These are phyloP conservation scores for Backusella tarrabulga DNA, from an alignment of 192 early-diverging fungal species.

Conservation along the genomic window DNA sequence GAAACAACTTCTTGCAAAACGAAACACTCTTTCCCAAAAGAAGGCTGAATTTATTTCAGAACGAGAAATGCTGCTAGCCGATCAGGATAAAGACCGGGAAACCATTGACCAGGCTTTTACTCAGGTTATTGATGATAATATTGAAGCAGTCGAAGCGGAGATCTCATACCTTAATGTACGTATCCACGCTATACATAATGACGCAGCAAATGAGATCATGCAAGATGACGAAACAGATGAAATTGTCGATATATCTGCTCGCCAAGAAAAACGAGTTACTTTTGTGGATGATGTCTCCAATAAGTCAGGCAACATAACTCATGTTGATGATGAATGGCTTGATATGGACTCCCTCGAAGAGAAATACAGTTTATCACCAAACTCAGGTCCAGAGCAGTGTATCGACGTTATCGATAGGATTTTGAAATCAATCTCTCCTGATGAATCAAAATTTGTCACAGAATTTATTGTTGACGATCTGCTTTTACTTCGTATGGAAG, in stretches of 20 bases:
- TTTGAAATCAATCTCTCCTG: conserved; percentile 41
- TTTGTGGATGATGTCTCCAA: conserved; percentile 28
- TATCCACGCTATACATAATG: conserved; percentile 48
- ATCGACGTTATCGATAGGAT: conserved; percentile 45
- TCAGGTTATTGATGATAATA: conserved; percentile 53
- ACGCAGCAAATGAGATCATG: conserved; percentile 36
- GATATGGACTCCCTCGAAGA: conserved; percentile 30
- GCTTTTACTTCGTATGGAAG: conserved; percentile 45
- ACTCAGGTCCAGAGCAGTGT: conserved; percentile 38
- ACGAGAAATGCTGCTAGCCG: conserved; percentile 39
- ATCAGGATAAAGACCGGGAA: conserved; percentile 10
- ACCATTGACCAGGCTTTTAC: conserved; percentile 21
- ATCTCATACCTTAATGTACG: conserved; percentile 49
- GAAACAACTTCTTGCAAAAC: conserved; percentile 44
- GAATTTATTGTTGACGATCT: conserved; percentile 58
- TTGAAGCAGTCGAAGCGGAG: conserved; percentile 51
- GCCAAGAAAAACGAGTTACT: conserved; percentile 27
- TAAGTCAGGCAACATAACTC: background rate
- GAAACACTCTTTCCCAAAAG: conserved; percentile 39
- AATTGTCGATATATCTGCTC: conserved; percentile 15
- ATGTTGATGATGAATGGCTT: conserved; percentile 21
- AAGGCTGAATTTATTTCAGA: conserved; percentile 47
- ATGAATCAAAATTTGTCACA: conserved; percentile 44
- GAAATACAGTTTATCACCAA: conserved; percentile 28
- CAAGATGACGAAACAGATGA: conserved; percentile 9